Conservation (phyloP, 2,329 filamentous ascomycete genomes). For the Alternaria brassicicola region DNA sequence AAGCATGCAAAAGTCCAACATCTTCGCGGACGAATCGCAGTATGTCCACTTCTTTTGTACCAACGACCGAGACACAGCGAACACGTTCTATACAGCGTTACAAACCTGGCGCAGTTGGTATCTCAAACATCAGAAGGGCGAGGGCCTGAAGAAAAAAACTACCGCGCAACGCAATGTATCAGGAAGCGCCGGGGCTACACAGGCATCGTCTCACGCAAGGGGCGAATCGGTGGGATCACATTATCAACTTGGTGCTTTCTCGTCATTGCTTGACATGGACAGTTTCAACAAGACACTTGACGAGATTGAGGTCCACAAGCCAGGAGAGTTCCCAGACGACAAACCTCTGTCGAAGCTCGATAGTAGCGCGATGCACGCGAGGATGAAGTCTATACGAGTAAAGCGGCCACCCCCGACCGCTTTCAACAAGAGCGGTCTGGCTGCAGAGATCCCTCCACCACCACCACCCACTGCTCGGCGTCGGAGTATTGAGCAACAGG, state of each 20-base stretch:
- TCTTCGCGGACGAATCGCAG: constrained; percentile 82
- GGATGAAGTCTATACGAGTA: constrained; percentile 47
- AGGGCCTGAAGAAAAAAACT: constrained; percentile 53
- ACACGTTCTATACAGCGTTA: constrained; percentile 72
- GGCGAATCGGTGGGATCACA: constrained; percentile 56
- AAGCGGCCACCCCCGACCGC: constrained; percentile 47
- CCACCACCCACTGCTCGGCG: constrained; percentile 25
- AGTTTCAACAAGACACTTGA: constrained; percentile 58
- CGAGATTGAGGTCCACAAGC: constrained; percentile 29
- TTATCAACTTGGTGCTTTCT: constrained; percentile 69
- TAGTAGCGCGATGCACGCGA: constrained; percentile 39
- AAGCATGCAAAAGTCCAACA: constrained; percentile 84
- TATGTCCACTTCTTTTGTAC: constrained; percentile 93
- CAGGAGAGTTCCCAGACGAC: constrained; percentile 37
- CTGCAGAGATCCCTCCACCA: constrained; percentile 23
- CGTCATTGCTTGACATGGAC: constrained; percentile 69
- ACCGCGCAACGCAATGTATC: constrained; percentile 32
- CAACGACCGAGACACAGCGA: constrained; percentile 70
- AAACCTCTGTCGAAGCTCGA: constrained; percentile 32
- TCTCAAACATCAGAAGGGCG: constrained; percentile 73
- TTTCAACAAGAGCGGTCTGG: constrained; percentile 29
- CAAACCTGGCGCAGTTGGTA: constrained; percentile 94
- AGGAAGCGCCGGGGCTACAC: constrained; percentile 23
- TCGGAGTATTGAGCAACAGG: constrained; percentile 30
- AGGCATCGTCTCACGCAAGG: constrained; percentile 33